These are phyloP conservation scores for Trichoderma brevicompactum DNA, from an alignment of 2,329 filamentous ascomycete genomes.

Conservation along the genomic window DNA sequence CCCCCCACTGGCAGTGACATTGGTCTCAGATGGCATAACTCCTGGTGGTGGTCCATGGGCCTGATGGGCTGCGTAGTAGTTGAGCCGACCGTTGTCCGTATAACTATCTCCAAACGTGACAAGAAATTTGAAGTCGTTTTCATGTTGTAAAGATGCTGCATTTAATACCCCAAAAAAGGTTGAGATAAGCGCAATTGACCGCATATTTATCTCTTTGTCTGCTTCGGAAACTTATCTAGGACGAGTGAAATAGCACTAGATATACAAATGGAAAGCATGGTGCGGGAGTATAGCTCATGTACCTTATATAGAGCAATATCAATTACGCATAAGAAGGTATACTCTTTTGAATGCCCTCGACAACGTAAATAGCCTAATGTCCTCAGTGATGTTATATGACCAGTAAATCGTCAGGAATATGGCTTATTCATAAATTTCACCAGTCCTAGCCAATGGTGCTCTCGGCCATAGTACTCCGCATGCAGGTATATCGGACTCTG, in stretches of 20 bases:
- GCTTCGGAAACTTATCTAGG: not conserved
- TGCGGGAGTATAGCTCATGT: too few species aligned
- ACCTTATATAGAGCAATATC: too few species aligned
- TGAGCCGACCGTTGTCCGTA: slow-evolving; percentile 70
- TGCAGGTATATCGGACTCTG: not conserved
- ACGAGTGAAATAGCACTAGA: not conserved
- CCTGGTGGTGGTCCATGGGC: slow-evolving; percentile 7
- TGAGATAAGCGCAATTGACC: not conserved
- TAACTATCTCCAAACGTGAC: slow-evolving; percentile 78
- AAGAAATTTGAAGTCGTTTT: slow-evolving; percentile 44
- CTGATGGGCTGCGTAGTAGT: slow-evolving; percentile 51
- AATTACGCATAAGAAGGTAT: not conserved
- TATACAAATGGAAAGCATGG: too few species aligned
- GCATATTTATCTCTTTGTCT: not conserved
- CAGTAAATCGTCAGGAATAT: not conserved
- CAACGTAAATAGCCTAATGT: slow-evolving; percentile 14
- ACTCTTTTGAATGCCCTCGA: not conserved
- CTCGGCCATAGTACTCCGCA: slow-evolving; percentile 7
- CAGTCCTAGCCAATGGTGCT: not conserved
- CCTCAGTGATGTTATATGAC: not conserved
- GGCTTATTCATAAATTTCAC: not conserved
- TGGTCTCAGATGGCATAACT: slow-evolving; percentile 2
- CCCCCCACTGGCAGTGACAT: slow-evolving; percentile 64
- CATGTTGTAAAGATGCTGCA: not conserved
- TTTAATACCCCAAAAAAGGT: not conserved